Percentiles rank a stretch among this genome's conserved stretches.
Evolutionary conservation across 257 asterid genomes (phyloP).

Genomic region (Solanum gandarillasii): DNA sequence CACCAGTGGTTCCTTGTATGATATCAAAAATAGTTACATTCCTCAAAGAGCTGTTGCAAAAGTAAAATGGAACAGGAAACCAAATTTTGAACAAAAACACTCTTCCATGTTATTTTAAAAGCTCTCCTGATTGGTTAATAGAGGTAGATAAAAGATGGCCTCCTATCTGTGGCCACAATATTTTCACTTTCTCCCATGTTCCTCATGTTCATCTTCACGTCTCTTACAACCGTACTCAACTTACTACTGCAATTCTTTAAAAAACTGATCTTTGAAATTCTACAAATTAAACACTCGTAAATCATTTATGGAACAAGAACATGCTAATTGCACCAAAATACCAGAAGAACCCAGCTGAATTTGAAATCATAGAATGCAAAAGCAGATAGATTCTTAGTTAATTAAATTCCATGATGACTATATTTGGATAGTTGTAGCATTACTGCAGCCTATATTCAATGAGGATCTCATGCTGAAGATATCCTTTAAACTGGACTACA

Average conservation of each 20-base stretch:
- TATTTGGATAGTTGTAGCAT: neutral
- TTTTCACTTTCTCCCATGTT: neutral
- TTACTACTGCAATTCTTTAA: neutral
- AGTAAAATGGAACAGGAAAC: neutral
- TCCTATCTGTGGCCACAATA: neutral
- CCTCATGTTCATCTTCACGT: neutral
- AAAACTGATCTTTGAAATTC: neutral
- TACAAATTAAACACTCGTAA: neutral
- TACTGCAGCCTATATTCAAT: neutral
- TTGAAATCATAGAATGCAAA: neutral
- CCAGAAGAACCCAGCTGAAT: neutral
- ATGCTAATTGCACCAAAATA: neutral
- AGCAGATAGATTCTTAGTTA: neutral
- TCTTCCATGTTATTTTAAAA: neutral
- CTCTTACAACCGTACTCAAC: neutral
- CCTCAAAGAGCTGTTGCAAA: neutral
- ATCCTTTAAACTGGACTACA: neutral
- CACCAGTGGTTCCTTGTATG: slow-evolving; percentile 21
- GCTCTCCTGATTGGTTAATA: neutral
- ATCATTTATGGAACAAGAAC: neutral
- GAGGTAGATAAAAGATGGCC: neutral
- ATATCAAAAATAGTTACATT: neutral
- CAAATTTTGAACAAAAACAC: neutral
- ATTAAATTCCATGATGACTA: neutral
- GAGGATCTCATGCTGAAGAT: neutral